A percentile compares a stretch with the other conserved stretches of the same genome.
phyloP scores from a whole-genome alignment of 2,329 filamentous ascomycete species.

The Penicillium sp. region DNA sequence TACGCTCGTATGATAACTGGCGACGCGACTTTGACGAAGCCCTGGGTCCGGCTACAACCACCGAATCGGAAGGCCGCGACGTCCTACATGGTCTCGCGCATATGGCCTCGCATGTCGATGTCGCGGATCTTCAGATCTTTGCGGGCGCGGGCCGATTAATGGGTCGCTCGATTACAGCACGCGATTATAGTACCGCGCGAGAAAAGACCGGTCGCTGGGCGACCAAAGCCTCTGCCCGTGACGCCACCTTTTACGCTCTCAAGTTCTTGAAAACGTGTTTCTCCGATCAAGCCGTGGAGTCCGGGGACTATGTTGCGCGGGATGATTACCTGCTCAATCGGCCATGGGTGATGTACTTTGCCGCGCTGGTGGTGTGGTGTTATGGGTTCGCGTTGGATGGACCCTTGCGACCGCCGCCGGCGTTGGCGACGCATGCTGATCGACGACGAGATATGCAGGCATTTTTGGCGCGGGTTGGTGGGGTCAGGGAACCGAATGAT shows the following conservation, averaged over 20 bases:
- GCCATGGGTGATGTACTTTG: conserved; percentile 95
- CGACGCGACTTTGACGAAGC: conserved; percentile 88
- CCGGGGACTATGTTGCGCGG: conserved; percentile 72
- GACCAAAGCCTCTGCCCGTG: conserved; percentile 81
- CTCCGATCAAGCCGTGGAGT: conserved; percentile 55
- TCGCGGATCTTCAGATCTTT: conserved; percentile 97
- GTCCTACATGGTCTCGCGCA: conserved; percentile 93
- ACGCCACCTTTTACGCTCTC: conserved; percentile 90
- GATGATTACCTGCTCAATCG: conserved; percentile 90
- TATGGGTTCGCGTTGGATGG: conserved; percentile 93
- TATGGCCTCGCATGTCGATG: conserved; percentile 97
- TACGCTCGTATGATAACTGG: conserved; percentile 91
- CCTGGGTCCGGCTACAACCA: conserved; percentile 67
- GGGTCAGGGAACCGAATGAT: conserved; percentile 75
- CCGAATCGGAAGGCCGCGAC: conserved; percentile 79
- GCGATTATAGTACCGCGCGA: conserved; percentile 80
- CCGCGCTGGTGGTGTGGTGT: conserved; percentile 89
- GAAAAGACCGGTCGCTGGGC: conserved; percentile 86
- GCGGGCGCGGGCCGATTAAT: conserved; percentile 84
- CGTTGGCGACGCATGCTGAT: conserved; percentile 66
- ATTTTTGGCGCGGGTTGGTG: conserved; percentile 75
- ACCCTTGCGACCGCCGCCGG: conserved; percentile 60
- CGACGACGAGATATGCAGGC: conserved; percentile 78
- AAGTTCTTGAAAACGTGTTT: conserved; percentile 83
- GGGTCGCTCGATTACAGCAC: conserved; percentile 80